Percentiles rank a stretch among this genome's conserved stretches.
Evolutionary conservation across 768 basidiomycete species (phyloP).

Genomic region (Boletus pseudopeckii): DNA sequence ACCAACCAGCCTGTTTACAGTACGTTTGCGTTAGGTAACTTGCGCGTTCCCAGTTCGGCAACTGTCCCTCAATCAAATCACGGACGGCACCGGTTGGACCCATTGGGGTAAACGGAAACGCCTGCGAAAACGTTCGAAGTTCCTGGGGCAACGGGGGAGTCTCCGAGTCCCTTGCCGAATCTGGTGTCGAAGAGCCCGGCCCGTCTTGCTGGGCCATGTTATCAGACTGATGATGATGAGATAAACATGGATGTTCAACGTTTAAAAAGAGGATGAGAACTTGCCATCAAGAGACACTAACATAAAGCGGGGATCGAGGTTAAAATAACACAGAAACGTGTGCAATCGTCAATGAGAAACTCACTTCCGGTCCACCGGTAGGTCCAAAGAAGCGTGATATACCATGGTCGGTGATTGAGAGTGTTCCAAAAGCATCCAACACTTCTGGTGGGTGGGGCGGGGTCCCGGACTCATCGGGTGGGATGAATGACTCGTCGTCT

Average conservation of each 20-base stretch:
- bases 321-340: constrained; percentile 9
- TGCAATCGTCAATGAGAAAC: constrained; percentile 21
- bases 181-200: constrained; percentile 20
- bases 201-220: constrained; percentile 12
- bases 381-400: constrained; percentile 64
- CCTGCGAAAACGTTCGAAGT: constrained; percentile 48
- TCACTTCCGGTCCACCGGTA: constrained; percentile 65
- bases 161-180: constrained; percentile 27
- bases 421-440: constrained; percentile 56
- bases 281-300: constrained; percentile 34
- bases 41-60: constrained; percentile 54
- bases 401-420: constrained; percentile 58
- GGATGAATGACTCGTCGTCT: constrained; percentile 22
- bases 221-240: constrained; percentile 23
- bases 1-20: constrained; percentile 47
- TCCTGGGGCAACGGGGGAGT: constrained; percentile 31
- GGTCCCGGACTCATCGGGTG: constrained; percentile 25
- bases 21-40: constrained; percentile 43
- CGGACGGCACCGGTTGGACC: constrained; percentile 46
- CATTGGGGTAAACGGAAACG: constrained; percentile 64
- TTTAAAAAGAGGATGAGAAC: constrained; percentile 6
- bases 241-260: constrained; percentile 3
- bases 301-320: constrained; percentile 9
- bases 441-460: constrained; percentile 36
- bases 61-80: constrained; percentile 48